Percentiles rank a stretch among this genome's conserved stretches.
Conservation (phyloP, 176 grass and related monocot species). For the Phoenix dactylifera region DNA sequence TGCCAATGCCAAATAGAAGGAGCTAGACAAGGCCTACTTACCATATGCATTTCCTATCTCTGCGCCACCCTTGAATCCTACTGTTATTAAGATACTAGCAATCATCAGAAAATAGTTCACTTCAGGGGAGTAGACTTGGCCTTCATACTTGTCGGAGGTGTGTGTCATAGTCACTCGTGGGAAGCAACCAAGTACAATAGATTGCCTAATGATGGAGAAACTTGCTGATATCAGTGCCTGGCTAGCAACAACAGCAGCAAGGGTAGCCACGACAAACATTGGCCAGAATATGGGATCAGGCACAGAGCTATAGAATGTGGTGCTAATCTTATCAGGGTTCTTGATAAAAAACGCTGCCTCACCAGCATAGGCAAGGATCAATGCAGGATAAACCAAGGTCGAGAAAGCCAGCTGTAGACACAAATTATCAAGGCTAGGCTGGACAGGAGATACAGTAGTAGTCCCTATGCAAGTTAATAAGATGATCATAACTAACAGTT, state of each 20-base stretch:
- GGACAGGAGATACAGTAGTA: background rate
- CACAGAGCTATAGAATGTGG: conserved; percentile 47
- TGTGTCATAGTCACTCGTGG: conserved; percentile 79
- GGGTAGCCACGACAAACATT: conserved; percentile 57
- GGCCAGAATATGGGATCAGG: conserved; percentile 71
- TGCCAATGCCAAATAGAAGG: too few relatives aligned
- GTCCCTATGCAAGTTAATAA: too few relatives aligned
- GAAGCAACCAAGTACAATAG: conserved; percentile 57
- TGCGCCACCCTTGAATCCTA: conserved; percentile 54
- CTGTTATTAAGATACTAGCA: conserved; percentile 52
- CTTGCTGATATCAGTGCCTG: conserved; percentile 76
- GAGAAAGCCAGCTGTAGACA: conserved; percentile 51
- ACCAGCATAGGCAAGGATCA: conserved; percentile 65
- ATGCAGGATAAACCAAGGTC: conserved; percentile 52
- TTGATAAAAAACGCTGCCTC: conserved; percentile 69
- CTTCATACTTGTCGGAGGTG: conserved; percentile 17
- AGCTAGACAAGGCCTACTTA: conserved; percentile 10
- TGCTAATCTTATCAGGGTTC: conserved; percentile 14
- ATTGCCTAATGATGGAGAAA: conserved; percentile 58
- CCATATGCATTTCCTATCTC: conserved; percentile 82
- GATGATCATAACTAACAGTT: too few relatives aligned
- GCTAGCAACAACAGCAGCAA: conserved; percentile 66
- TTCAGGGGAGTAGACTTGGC: conserved; percentile 63
- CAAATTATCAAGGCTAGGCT: background rate
- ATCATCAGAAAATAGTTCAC: conserved; percentile 70